A percentile compares a stretch with the other conserved stretches of the same genome.
Evolutionary conservation across 768 basidiomycete genomes (phyloP).

Genomic region (Lactarius deliciosus): DNA sequence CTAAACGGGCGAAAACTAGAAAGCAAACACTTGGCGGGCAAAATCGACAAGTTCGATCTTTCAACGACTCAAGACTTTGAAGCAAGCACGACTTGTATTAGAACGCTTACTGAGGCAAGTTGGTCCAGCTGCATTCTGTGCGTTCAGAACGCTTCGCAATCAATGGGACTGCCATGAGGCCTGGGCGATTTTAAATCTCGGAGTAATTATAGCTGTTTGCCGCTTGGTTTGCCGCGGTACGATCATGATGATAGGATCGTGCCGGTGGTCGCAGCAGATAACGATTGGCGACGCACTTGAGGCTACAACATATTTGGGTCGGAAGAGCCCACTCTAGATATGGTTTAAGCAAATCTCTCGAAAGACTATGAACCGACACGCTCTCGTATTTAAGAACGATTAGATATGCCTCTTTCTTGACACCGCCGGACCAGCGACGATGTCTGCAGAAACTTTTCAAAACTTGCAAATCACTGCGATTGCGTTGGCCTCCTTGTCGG

Average conservation of each 20-base stretch:
- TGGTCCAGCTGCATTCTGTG: too few species aligned
- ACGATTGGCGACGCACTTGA: background rate
- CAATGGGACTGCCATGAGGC: too few species aligned
- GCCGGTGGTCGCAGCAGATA: background rate
- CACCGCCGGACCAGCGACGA: background rate
- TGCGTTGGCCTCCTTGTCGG: constrained; percentile 25
- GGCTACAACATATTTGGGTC: background rate
- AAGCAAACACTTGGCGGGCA: background rate
- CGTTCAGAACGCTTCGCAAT: too few species aligned
- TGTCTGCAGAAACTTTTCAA: constrained; percentile 22
- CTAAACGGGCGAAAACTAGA: background rate
- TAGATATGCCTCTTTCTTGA: background rate
- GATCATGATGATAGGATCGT: background rate
- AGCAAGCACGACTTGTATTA: background rate
- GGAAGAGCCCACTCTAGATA: too few species aligned
- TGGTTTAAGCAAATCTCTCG: too few species aligned
- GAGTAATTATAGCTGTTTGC: background rate
- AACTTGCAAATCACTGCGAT: constrained; percentile 26
- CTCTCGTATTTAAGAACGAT: constrained; percentile 12
- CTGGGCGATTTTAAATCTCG: background rate
- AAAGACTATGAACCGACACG: too few species aligned
- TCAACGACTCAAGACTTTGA: background rate
- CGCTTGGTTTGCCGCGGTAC: too few species aligned
- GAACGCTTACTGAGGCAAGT: too few species aligned
- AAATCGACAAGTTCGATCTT: background rate